Evolutionary conservation across 2,329 filamentous ascomycete genomes (phyloP), one percentile per base, ranked within the genome.

Genomic region (Cephalotrichum gorgonifer): DNA sequence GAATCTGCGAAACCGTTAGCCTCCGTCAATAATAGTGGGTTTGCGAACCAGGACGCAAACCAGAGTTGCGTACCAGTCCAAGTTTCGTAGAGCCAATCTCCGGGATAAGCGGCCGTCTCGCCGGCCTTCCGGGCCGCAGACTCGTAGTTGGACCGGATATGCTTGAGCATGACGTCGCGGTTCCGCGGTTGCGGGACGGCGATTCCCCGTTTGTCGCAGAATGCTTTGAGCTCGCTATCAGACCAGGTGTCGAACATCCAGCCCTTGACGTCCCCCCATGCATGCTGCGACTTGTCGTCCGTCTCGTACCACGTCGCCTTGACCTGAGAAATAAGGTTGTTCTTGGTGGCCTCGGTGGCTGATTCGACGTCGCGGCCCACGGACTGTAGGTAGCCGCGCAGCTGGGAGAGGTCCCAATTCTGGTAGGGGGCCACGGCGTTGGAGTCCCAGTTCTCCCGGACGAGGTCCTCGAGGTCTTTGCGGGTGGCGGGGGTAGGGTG

Each of bases 181-280:
- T 85, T 85, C 60, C 86, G 86, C 51, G 91, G 91, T 60, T 94
- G 86, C 49, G 91, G 89, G 56, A 86, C 86, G 51, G 89, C 87
- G 58, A 98, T 88, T 54, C 78, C 78, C 65, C 97, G 79, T 64
- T 85, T 85, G 66, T 97, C 91, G 54, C 89, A 85, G 69, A 97
- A 97, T 2, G 86, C 72, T 75, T 97, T 96, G 56, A 98, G 76
- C 64, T 94, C 85, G 55, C 89, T 96, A 51, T 97, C 91, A 56
- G 85, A 83, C 88, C 90, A 96, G 52, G 87, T 93, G 63, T 97
- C 88, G 60, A 97, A 85, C 57, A 97, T 86, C 93, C 93, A 97
- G 58, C 91, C 85, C 66, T 86, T 88, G 44, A 88, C 79, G 57
- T 72, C 85, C 45, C 70, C 64, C 69, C 86, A 90, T 23, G 86